Evolutionary conservation across 2,329 filamentous ascomycete genomes (phyloP).

Genomic region (Arthroderma sp.): DNA sequence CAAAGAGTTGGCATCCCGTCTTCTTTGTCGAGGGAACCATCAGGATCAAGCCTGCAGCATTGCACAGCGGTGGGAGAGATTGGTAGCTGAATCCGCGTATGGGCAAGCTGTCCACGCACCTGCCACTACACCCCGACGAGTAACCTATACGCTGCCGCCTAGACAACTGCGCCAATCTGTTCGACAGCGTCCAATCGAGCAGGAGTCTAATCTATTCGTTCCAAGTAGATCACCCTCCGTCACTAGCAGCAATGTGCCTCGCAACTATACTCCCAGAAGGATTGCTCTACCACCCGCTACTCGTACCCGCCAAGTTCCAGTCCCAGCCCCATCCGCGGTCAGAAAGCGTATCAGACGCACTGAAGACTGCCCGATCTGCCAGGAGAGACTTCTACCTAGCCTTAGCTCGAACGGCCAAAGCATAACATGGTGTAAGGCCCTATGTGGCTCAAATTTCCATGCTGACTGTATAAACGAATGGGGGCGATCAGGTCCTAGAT

Average conservation of each 20-base stretch:
- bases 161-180: too few species aligned
- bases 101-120: not conserved
- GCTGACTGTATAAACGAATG: not conserved
- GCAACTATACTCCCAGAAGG: not conserved
- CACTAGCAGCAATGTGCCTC: too few species aligned
- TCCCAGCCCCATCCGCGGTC: not conserved
- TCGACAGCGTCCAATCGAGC: too few species aligned
- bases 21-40: not conserved
- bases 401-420: not conserved
- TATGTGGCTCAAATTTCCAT: slow-evolving; percentile 5
- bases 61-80: not conserved
- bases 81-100: not conserved
- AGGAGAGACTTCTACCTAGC: not conserved
- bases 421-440: slow-evolving; percentile 2
- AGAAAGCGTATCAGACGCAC: not conserved
- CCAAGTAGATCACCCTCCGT: too few species aligned
- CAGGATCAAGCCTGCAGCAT: not conserved
- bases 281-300: not conserved
- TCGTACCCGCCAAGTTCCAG: too few species aligned
- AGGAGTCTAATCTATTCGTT: too few species aligned
- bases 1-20: not conserved
- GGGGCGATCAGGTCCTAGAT: not conserved
- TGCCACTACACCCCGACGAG: not conserved
- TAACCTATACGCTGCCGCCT: not conserved
- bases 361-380: not conserved